phyloP scores from a whole-genome alignment of 202 grass and related monocot species.

The Zoysia matrella region DNA sequence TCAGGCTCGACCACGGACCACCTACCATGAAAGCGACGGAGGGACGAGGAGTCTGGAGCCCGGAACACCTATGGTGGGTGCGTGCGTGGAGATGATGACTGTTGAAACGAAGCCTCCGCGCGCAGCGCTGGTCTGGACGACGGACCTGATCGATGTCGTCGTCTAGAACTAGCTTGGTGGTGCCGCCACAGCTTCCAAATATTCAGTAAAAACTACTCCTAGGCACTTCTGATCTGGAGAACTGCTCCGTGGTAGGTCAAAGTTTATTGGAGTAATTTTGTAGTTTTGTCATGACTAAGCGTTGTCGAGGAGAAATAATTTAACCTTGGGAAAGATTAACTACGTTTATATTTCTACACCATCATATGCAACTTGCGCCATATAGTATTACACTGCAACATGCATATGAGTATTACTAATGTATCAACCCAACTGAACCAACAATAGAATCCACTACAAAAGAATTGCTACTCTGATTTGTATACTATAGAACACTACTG shows the following conservation, averaged over 20 bases:
- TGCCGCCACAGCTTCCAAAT: no score
- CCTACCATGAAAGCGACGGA: conserved; percentile 16
- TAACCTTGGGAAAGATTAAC: neutral
- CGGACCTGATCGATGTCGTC: no score
- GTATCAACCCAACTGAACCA: neutral
- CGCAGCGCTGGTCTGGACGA: no score
- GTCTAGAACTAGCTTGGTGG: no score
- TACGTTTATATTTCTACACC: neutral
- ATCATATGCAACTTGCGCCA: neutral
- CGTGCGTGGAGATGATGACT: no score
- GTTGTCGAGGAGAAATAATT: neutral
- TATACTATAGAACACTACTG: neutral
- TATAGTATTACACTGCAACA: neutral
- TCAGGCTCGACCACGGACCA: neutral
- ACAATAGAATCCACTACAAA: neutral
- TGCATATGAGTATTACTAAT: neutral
- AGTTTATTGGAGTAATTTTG: neutral
- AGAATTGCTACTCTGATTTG: neutral
- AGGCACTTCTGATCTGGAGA: no score
- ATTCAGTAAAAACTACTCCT: no score
- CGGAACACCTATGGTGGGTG: neutral
- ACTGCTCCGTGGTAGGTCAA: neutral
- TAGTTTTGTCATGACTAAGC: neutral
- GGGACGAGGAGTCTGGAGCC: neutral
- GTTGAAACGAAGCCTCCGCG: neutral